Evolutionary conservation across 139 green algal species (phyloP), one percentile per base, ranked within the genome.

Genomic region (Chlamydomonas asymmetrica): DNA sequence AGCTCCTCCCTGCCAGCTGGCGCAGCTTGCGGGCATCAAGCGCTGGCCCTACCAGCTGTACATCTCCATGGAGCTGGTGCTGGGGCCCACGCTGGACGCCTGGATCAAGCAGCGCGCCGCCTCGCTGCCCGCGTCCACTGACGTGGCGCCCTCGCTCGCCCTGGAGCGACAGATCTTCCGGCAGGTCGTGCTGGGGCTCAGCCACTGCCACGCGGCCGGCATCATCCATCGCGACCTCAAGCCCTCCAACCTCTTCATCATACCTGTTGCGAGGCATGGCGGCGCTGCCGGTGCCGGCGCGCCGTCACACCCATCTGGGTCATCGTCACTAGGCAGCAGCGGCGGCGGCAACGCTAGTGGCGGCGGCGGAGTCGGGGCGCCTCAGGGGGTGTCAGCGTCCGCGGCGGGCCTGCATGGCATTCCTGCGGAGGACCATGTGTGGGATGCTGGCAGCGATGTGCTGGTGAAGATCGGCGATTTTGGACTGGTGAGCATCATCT

Each of bases 61-160:
- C 79, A 84, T 84, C 67, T 66, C 66, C 67, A 84, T 84, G 79
- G 79, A 84, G 73, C 64, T 72, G 35, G 73, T 78, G n/a, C 8
- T 49, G 32, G 80, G 80, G 9, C 48, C 72, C n/a, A 82, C 80
- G 41, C 70, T 85, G 1, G 73, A 70, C 54, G 34, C 40, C 4
- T 85, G 80, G 80, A 56, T 85, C 13, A 65, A 75, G 69, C 54
- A 61, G 25, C 63, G 80, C 10, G 56, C 56, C 8, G 38, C n/a
- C n/a, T 35, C 56, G 39, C 31, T 80, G 52, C 10, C n/a, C 31
- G 35, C 32, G 7, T 32, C 67, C 20, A 40, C 29, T 20, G 37
- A 5, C 48, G 37, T 49, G 35, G 43, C 52, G 32, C 60, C 61
- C 25, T 68, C 61, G 7, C 43, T 48, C 3, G 37, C 49, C 0